Conservation (phyloP, 2,329 filamentous ascomycete genomes). For the Diaporthe amygdali region DNA sequence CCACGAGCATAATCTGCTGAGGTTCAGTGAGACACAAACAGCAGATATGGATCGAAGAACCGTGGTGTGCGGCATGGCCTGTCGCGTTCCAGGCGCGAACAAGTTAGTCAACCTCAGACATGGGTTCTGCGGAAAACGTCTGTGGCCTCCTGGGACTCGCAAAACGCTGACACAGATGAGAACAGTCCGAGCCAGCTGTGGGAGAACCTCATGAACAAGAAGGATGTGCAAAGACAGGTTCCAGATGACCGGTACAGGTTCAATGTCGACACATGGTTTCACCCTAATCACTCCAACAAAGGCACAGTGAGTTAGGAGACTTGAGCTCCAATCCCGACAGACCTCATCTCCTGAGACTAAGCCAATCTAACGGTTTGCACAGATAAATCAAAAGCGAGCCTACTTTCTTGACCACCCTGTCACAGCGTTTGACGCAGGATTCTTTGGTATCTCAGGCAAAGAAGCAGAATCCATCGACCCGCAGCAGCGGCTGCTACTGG, state of each 20-base stretch:
- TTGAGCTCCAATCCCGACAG: too few species aligned
- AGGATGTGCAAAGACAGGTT: constrained; percentile 26
- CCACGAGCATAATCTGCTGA: neutral
- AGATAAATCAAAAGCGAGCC: constrained; percentile 28
- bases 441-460: constrained; percentile 41
- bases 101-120: neutral
- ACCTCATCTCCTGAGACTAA: constrained; percentile 31
- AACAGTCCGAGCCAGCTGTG: constrained; percentile 14
- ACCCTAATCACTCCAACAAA: constrained; percentile 39
- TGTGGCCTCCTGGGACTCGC: neutral
- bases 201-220: constrained; percentile 14
- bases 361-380: neutral
- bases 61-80: constrained; percentile 14
- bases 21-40: neutral
- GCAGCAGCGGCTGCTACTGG: constrained; percentile 36
- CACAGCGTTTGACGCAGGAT: constrained; percentile 37
- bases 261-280: constrained; percentile 38
- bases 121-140: neutral
- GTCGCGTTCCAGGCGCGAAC: constrained; percentile 3
- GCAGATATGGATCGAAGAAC: neutral
- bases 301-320: constrained; percentile 24
- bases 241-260: constrained; percentile 36
- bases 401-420: constrained; percentile 39
- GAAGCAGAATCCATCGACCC: constrained; percentile 42
- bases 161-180: neutral